Conservation (phyloP, 202 grass and related monocot species). For the Zizania palustris region DNA sequence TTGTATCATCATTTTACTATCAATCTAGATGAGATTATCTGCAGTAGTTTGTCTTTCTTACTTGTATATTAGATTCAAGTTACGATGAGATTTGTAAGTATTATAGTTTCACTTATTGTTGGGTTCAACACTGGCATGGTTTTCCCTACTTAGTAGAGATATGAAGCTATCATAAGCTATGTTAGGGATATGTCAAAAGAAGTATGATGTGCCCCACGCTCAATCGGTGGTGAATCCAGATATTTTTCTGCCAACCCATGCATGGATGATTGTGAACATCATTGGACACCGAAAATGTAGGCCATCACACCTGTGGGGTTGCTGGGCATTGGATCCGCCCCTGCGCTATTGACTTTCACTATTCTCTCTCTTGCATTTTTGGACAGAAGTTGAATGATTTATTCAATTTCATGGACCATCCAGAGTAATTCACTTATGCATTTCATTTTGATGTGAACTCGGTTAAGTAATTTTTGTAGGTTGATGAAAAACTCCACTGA, state of each 20-base stretch:
- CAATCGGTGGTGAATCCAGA: not conserved
- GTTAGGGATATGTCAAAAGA: not conserved
- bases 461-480: not conserved
- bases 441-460: not conserved
- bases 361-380: constrained; percentile 7
- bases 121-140: not conserved
- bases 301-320: too few species aligned
- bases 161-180: not conserved
- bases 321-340: too few species aligned
- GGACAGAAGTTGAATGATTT: not conserved
- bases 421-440: not conserved
- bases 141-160: not conserved
- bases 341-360: not conserved
- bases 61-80: not conserved
- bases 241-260: too few species aligned
- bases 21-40: not conserved
- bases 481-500: not conserved
- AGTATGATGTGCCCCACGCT: not conserved
- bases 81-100: not conserved
- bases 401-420: not conserved
- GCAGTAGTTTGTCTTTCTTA: constrained; percentile 10
- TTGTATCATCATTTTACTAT: constrained; percentile 9
- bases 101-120: not conserved
- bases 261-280: too few species aligned
- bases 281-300: too few species aligned